phyloP scores from a whole-genome alignment of 306 rosid species.

The Dalbergia cultrata region DNA sequence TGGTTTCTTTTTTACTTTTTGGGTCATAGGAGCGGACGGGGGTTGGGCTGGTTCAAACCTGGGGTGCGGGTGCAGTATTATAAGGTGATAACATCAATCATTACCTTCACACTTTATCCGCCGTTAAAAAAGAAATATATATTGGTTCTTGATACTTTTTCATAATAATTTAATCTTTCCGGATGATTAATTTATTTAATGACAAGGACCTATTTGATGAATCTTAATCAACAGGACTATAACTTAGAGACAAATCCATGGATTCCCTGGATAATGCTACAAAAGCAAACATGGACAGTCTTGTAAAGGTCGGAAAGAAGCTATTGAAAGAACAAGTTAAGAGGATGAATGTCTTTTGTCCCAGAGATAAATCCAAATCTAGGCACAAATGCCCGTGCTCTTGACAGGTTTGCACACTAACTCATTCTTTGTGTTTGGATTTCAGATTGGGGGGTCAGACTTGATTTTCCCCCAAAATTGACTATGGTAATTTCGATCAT shows the following conservation, averaged over 20 bases:
- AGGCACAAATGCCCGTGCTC: constrained; percentile 64
- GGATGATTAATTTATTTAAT: not conserved
- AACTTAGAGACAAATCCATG: constrained; percentile 45
- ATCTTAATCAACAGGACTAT: constrained; percentile 59
- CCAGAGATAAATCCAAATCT: constrained; percentile 30
- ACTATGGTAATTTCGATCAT: too few relatives aligned
- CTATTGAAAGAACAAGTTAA: constrained; percentile 54
- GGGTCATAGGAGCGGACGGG: too few relatives aligned
- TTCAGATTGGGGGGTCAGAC: too few relatives aligned
- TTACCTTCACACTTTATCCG: too few relatives aligned
- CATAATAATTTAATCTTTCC: not conserved
- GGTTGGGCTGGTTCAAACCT: too few relatives aligned
- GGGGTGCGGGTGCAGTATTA: too few relatives aligned
- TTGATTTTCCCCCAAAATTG: too few relatives aligned
- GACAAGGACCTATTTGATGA: not conserved
- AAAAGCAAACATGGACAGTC: constrained; percentile 55
- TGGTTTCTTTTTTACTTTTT: too few relatives aligned
- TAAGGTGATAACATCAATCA: too few relatives aligned
- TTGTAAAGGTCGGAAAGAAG: constrained; percentile 52
- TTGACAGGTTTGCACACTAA: constrained; percentile 49
- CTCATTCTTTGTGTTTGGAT: too few relatives aligned
- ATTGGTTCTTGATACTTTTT: not conserved
- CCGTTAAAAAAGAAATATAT: not conserved
- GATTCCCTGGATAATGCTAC: constrained; percentile 50
- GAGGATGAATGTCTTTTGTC: constrained; percentile 53